Base-by-base conservation (phyloP, 1,139 yeast species). In the Geotrichum bryndzae region DNA sequence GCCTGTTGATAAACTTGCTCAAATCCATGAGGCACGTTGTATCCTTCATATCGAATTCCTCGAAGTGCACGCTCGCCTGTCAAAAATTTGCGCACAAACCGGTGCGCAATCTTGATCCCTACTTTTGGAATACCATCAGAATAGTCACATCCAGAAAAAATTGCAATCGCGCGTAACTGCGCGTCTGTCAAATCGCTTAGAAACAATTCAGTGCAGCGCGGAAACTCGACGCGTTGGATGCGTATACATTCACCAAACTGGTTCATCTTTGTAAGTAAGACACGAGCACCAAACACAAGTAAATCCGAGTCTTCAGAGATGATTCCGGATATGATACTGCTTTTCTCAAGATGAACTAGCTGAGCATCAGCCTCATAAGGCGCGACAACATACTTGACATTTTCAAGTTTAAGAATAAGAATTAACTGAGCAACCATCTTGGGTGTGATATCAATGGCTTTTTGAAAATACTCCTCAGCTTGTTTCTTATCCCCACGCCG, bases 291-390 rank as follows among this genome's bases (percentile, higher is more conserved):
- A 78, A 94, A 95, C 1, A 95, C 82, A 53, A 95, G 78, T 67
- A 95, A 78, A 76, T 95, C 99, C 0, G 98, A 91, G 72, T 95
- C 99, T 71, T 95, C 99, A 51, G 96, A 87, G 11, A 95, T 79
- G 8, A 95, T 88, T 0, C 95, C 99, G 66, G 90, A 88, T 10
- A 91, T 95, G 0, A 83, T 62, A 0, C 95, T 95, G 0, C 77
- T 68, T 63, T 84, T 84, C 72, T 94, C 99, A 57, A 95, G 79
- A 69, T 87, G 90, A 7, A 94, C 98, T 87, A 95, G 84, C 73
- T 95, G 99, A 0, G 99, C 89, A 73, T 95, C 99, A 0, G 99
- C 99, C 75, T 95, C 99, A 72, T 91, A 95, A 0, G 99, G 99
- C 0, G 99, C 99, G 10, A 95, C 99, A 22, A 94, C 83, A 69